Evolutionary conservation across 306 rosid genomes (phyloP), one percentile per base, ranked within the genome.

Genomic region (Quercus variabilis): DNA sequence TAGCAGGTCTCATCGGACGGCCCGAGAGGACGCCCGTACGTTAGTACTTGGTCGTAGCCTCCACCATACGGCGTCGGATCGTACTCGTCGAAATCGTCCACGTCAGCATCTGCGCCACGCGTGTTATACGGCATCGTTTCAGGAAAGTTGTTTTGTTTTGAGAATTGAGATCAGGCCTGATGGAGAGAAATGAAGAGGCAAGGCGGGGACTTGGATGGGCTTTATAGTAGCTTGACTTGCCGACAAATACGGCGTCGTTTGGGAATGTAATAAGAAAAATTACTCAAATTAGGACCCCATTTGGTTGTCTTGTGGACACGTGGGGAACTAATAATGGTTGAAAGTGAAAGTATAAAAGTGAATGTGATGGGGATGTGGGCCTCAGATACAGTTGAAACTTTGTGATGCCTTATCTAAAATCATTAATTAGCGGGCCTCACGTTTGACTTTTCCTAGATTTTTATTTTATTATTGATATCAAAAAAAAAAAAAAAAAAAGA

Each of bases 1-100:
- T 93, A 84, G 78, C 99, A 95, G 72, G 87, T 91, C 69, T 95
- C 98, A 0, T 89, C 87, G 1, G 87, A 82, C 0, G 91, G 92
- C 4, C 81, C 80, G 17, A 89, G 23, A 20, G 95, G 91, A n/a
- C 88, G 91, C 15, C 95, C 92, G 35, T 89, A 89, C 5, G 85
- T 91, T 25, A 89, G 62, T 3, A 13, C 30, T 30, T 89, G 82
- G 74, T 91, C 85, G 79, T 91, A 91, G 2, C 92, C 92, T 5
- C 95, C 95, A 6, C 90, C 86, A 55, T 91, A 91, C 0, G 92
- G 95, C 0, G 92, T 89, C 0, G 92, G 91, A 62, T 89, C 95
- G 69, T 76, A 89, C 30, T 77, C 87, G 43, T 80, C 89, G 62
- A n/a, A 91, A 28, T 78, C 86, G n/a, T 87, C 86, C 0, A 68